Conservation (phyloP, 2,329 filamentous ascomycete genomes). For the Periglandula ipomoeae region DNA sequence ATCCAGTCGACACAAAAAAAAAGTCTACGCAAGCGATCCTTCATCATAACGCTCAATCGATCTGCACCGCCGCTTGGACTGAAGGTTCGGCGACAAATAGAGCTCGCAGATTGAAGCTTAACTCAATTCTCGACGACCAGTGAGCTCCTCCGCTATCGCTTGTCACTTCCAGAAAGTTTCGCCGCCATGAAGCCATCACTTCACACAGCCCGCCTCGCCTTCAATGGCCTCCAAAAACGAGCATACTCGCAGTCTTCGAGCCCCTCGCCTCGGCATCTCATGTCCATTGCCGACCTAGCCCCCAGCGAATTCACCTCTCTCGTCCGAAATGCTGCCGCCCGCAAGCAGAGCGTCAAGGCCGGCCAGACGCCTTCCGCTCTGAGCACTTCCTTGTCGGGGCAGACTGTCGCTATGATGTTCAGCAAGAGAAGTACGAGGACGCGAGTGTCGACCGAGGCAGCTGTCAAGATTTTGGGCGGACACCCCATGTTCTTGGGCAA, state of each 20-base stretch:
- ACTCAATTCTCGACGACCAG: neutral
- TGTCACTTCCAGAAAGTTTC: neutral
- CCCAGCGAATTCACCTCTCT: slow-evolving; percentile 71
- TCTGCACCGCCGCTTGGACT: too few relatives aligned
- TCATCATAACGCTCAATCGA: neutral
- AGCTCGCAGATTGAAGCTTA: neutral
- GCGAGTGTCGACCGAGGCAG: slow-evolving; percentile 85
- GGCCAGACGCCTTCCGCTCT: slow-evolving; percentile 46
- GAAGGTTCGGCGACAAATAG: neutral
- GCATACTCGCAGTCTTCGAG: slow-evolving; percentile 31
- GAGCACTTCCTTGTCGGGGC: slow-evolving; percentile 55
- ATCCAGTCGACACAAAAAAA: neutral
- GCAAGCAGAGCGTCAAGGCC: slow-evolving; percentile 71
- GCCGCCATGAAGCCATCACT: slow-evolving; percentile 24
- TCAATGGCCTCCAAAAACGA: slow-evolving; percentile 30
- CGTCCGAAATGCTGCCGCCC: slow-evolving; percentile 68
- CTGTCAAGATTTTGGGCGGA: slow-evolving; percentile 78
- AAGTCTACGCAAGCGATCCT: neutral
- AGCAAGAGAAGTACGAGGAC: slow-evolving; percentile 93
- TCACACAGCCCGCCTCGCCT: slow-evolving; percentile 24
- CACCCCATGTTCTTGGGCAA: slow-evolving; percentile 95
- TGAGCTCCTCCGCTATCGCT: neutral
- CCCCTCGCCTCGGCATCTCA: slow-evolving; percentile 64
- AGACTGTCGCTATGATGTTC: slow-evolving; percentile 92
- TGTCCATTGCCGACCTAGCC: slow-evolving; percentile 82